phyloP scores from a whole-genome alignment of 2,329 filamentous ascomycete species.

The Sporothrix brasiliensis region DNA sequence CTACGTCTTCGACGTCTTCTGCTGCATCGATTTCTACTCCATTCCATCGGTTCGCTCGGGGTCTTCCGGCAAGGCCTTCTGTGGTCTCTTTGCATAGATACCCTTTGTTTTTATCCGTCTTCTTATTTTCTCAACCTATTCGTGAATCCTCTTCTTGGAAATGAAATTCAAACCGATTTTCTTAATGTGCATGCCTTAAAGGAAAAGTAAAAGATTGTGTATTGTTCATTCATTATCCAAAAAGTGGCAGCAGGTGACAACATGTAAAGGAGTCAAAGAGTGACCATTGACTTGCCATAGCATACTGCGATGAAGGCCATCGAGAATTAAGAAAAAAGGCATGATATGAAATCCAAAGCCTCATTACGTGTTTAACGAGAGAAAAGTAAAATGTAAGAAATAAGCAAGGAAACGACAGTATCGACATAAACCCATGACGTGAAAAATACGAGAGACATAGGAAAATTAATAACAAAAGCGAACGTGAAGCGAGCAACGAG shows the following conservation, averaged over 20 bases:
- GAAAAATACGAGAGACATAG: too few species aligned
- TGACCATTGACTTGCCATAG: neutral
- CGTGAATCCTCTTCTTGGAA: neutral
- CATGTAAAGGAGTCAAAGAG: neutral
- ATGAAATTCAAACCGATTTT: neutral
- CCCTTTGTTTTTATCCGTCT: slow-evolving; percentile 21
- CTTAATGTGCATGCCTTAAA: neutral
- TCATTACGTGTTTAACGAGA: neutral
- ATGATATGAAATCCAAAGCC: neutral
- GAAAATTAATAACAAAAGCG: neutral
- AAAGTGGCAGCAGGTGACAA: neutral
- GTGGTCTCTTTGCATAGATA: slow-evolving; percentile 36
- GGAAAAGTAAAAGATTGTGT: neutral
- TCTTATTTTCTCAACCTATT: neutral
- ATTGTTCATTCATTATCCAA: slow-evolving; percentile 9
- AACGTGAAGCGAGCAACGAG: neutral
- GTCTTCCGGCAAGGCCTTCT: slow-evolving; percentile 30
- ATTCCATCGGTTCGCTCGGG: slow-evolving; percentile 19
- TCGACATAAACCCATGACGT: too few species aligned
- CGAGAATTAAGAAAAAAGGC: neutral
- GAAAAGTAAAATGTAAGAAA: neutral
- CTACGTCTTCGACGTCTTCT: neutral
- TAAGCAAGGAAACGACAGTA: neutral
- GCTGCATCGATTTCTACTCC: neutral
- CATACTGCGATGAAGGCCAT: neutral